Evolutionary conservation across 306 rosid genomes (phyloP).

Genomic region (Medicago arabica): DNA sequence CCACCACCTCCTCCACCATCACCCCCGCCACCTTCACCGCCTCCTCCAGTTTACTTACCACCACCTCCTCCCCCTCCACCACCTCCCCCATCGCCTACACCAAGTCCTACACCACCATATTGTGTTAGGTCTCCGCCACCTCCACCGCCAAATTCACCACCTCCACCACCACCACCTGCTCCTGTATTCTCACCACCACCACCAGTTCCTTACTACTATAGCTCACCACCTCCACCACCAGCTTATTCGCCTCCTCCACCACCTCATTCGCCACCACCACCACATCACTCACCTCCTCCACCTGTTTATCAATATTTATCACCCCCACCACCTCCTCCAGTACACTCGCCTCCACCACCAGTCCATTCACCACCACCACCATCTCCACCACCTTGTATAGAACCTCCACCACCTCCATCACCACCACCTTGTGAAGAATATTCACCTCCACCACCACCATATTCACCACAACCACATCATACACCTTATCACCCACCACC

Average conservation of each 20-base stretch:
- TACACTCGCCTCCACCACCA: conserved; percentile 64
- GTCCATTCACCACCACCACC: conserved; percentile 64
- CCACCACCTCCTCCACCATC: conserved; percentile 37
- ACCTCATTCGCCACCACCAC: conserved; percentile 57
- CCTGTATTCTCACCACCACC: conserved; percentile 61
- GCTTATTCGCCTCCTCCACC: conserved; percentile 46
- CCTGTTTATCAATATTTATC: conserved; percentile 62
- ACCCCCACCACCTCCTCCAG: conserved; percentile 81
- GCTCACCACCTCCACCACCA: conserved; percentile 49
- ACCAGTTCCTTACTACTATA: conserved; percentile 46
- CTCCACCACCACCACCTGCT: conserved; percentile 48
- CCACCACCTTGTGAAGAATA: conserved; percentile 64
- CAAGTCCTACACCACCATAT: conserved; percentile 47
- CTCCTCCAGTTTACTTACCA: background rate
- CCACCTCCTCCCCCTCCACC: conserved; percentile 43
- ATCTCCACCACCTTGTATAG: conserved; percentile 72
- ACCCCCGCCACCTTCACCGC: conserved; percentile 38
- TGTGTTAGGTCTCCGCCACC: conserved; percentile 45
- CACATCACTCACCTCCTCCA: conserved; percentile 67
- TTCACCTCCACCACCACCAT: conserved; percentile 58
- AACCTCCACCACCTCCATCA: conserved; percentile 64
- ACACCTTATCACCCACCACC: conserved; percentile 58
- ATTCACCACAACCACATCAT: conserved; percentile 36
- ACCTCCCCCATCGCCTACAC: conserved; percentile 43
- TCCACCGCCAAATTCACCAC: conserved; percentile 42